Conservation (phyloP, 2,329 filamentous ascomycete species). For the Aureobasidium sp. region DNA sequence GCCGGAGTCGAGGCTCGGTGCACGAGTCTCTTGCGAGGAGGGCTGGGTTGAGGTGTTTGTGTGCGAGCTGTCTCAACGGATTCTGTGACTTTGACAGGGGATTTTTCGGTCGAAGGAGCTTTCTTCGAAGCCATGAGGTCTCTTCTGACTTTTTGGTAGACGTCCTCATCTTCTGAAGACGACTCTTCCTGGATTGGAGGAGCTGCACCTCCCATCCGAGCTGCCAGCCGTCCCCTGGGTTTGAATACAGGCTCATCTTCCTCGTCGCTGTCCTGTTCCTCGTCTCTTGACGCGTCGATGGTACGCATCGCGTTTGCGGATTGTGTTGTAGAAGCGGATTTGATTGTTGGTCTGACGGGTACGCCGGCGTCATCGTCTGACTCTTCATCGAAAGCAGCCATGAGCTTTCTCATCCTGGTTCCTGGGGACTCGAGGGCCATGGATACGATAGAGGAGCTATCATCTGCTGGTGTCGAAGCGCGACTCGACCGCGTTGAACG, state of each 20-base stretch:
- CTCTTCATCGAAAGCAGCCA: conserved; percentile 37
- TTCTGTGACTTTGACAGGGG: not conserved
- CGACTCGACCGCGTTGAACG: conserved; percentile 13
- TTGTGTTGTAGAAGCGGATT: not conserved
- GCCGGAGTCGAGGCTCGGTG: not conserved
- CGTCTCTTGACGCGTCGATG: conserved; percentile 10
- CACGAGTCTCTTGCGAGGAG: not conserved
- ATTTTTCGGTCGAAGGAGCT: conserved; percentile 15
- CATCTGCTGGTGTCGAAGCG: conserved; percentile 11
- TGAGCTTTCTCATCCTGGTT: conserved; percentile 40
- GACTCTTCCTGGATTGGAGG: conserved; percentile 15
- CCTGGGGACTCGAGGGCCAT: conserved; percentile 29
- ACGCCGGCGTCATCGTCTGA: conserved; percentile 25
- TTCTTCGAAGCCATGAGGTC: conserved; percentile 30
- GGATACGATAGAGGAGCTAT: conserved; percentile 10
- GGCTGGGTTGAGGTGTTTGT: not conserved
- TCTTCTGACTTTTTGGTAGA: conserved; percentile 35
- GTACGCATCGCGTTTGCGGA: not conserved
- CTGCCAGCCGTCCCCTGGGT: conserved; percentile 56
- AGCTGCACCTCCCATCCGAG: conserved; percentile 46
- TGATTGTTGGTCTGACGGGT: not conserved
- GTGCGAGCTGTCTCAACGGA: not conserved
- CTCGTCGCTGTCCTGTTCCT: conserved; percentile 28
- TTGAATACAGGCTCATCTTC: conserved; percentile 25
- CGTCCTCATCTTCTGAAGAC: conserved; percentile 21